Percentiles rank a stretch among this genome's conserved stretches.
Evolutionary conservation across 345 rosid species (phyloP).

Genomic region (Viola odorata): DNA sequence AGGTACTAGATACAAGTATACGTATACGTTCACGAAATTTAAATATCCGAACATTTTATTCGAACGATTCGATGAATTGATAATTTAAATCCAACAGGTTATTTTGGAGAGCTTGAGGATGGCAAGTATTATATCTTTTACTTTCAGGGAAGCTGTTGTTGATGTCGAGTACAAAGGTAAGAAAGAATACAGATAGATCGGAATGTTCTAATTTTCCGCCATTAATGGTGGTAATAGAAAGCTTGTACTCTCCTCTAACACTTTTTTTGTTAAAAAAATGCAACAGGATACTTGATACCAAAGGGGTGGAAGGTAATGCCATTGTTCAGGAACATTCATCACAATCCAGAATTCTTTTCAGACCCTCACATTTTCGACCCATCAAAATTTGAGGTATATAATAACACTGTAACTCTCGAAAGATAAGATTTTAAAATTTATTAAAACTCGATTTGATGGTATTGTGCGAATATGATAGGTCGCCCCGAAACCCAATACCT

Average conservation of each 20-base stretch:
- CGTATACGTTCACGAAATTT: too few relatives aligned
- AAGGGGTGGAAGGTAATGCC: slow-evolving; percentile 99
- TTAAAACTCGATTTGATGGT: neutral
- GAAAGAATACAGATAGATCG: neutral
- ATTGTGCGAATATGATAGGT: slow-evolving; percentile 30
- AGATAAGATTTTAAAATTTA: too few relatives aligned
- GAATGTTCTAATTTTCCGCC: slow-evolving; percentile 7
- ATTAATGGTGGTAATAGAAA: neutral
- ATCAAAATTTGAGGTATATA: slow-evolving; percentile 74
- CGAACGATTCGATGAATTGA: neutral
- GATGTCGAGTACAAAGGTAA: slow-evolving; percentile 75
- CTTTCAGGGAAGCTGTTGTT: slow-evolving; percentile 64
- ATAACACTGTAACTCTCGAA: neutral
- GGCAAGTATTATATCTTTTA: slow-evolving; percentile 74
- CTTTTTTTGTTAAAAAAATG: too few relatives aligned
- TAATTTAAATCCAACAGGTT: slow-evolving; percentile 30
- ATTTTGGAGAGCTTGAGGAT: slow-evolving; percentile 60
- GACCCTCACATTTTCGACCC: slow-evolving; percentile 76
- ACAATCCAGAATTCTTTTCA: slow-evolving; percentile 63
- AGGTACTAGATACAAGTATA: neutral
- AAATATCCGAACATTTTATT: too few relatives aligned
- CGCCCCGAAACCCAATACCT: slow-evolving; percentile 69
- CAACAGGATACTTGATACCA: slow-evolving; percentile 74
- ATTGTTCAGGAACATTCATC: slow-evolving; percentile 89
- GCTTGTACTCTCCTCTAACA: too few relatives aligned